A percentile compares a stretch with the other conserved stretches of the same genome.
Evolutionary conservation across 2,329 filamentous ascomycete genomes (phyloP).

Genomic region (Colletotrichum falcatum): DNA sequence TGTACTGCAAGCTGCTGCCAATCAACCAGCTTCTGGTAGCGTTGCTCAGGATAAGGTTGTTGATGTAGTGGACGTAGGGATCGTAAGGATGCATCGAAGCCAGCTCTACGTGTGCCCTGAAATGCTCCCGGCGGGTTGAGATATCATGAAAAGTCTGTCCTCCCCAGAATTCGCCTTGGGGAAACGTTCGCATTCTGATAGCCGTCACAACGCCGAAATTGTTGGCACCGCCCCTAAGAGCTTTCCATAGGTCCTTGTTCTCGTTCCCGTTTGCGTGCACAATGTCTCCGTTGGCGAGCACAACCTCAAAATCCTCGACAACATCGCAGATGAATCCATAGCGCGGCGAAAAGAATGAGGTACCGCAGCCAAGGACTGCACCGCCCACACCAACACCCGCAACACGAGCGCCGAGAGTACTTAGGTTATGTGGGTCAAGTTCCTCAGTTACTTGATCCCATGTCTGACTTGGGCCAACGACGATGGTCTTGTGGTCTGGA

Average conservation of each 20-base stretch:
- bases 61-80: conserved; percentile 26
- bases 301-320: conserved; percentile 40
- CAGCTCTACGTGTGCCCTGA: conserved; percentile 13
- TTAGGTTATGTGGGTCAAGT: conserved; percentile 50
- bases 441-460: conserved; percentile 56
- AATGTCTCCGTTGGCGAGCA: conserved; percentile 56
- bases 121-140: conserved; percentile 13
- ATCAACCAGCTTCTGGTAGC: conserved; percentile 22
- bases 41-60: conserved; percentile 26
- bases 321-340: conserved; percentile 29
- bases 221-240: conserved; percentile 58
- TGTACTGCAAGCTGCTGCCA: conserved; percentile 28
- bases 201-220: conserved; percentile 56
- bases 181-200: conserved; percentile 5
- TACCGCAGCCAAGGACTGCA: conserved; percentile 25
- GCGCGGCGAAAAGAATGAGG: conserved; percentile 28
- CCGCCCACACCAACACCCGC: conserved; percentile 56
- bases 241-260: conserved; percentile 56
- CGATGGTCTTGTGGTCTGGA: conserved; percentile 47
- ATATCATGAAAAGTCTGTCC: conserved; percentile 28
- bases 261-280: conserved; percentile 51
- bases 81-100: conserved; percentile 15
- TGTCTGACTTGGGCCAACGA: conserved; percentile 52
- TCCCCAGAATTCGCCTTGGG: conserved; percentile 24
- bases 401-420: conserved; percentile 55